Conservation (phyloP, 2,329 filamentous ascomycete species). For the Diplodia intermedia region DNA sequence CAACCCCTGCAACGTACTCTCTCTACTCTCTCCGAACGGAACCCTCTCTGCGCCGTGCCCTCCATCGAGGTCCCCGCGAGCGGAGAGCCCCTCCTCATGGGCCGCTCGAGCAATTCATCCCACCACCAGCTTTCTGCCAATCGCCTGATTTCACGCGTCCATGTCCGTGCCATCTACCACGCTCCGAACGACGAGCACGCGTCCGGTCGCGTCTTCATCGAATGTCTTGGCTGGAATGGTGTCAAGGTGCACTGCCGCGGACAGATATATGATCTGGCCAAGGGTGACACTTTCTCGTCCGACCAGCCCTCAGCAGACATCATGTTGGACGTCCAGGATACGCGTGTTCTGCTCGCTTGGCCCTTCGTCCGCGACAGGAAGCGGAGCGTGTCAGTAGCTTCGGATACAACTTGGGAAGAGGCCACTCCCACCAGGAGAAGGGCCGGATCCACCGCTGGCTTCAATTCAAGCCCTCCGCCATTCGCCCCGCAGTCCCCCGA, state of each 20-base stretch:
- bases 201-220: constrained; percentile 80
- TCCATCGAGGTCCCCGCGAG: constrained; percentile 79
- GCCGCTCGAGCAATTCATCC: constrained; percentile 92
- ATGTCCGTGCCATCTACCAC: constrained; percentile 87
- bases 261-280: constrained; percentile 81
- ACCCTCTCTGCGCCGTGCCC: constrained; percentile 83
- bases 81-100: constrained; percentile 84
- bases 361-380: constrained; percentile 58
- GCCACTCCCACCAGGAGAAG: constrained; percentile 55
- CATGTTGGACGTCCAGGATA: constrained; percentile 93
- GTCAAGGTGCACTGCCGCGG: constrained; percentile 91
- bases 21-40: constrained; percentile 75
- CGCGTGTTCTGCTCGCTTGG: constrained; percentile 89
- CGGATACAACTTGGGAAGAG: constrained; percentile 70
- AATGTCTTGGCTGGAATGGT: constrained; percentile 96
- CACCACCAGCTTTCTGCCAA: constrained; percentile 93
- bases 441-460: constrained; percentile 47
- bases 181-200: constrained; percentile 71
- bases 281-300: constrained; percentile 88
- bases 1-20: constrained; percentile 65
- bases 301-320: constrained; percentile 88
- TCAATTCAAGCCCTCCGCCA: constrained; percentile 67
- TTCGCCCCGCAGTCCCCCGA: constrained; percentile 76
- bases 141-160: constrained; percentile 89
- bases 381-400: constrained; percentile 47